Evolutionary conservation across 2,329 filamentous ascomycete species (phyloP).

Genomic region (Verticillium isaacii): DNA sequence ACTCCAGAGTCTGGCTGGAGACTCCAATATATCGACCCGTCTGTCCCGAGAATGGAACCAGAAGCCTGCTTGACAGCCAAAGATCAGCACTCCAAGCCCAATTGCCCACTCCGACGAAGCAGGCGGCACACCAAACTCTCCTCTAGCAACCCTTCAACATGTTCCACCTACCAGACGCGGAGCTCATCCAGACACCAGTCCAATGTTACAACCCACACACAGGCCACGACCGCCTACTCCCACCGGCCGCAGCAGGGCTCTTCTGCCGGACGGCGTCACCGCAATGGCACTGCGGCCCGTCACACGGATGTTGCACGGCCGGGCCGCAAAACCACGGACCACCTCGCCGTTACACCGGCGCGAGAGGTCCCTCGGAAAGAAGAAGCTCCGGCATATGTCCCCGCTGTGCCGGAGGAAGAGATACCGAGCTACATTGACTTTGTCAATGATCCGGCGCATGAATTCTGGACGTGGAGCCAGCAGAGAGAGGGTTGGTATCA

Average conservation of each 20-base stretch:
- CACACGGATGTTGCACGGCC: not conserved
- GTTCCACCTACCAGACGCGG: not conserved
- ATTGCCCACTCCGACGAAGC: not conserved
- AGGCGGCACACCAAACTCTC: not conserved
- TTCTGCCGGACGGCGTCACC: not conserved
- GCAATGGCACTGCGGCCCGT: not conserved
- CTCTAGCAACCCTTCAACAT: not conserved
- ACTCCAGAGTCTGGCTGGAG: no score
- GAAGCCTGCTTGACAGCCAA: not conserved
- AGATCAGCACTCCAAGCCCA: not conserved
- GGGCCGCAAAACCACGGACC: not conserved
- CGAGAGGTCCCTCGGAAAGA: not conserved
- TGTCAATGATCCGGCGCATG: not conserved
- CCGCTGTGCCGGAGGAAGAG: not conserved
- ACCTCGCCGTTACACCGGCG: not conserved
- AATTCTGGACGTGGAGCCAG: slow-evolving; percentile 4
- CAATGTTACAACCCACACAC: not conserved
- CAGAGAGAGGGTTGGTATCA: slow-evolving; percentile 5
- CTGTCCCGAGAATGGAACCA: not conserved
- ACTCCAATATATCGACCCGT: no score
- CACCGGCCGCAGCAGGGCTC: not conserved
- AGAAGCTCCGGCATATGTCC: not conserved
- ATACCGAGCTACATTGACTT: not conserved
- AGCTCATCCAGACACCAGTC: not conserved
- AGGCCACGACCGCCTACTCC: not conserved